These are phyloP conservation scores for Wallacemonas sp. DNA, from an alignment of 208 protist genomes.

Conservation along the genomic window DNA sequence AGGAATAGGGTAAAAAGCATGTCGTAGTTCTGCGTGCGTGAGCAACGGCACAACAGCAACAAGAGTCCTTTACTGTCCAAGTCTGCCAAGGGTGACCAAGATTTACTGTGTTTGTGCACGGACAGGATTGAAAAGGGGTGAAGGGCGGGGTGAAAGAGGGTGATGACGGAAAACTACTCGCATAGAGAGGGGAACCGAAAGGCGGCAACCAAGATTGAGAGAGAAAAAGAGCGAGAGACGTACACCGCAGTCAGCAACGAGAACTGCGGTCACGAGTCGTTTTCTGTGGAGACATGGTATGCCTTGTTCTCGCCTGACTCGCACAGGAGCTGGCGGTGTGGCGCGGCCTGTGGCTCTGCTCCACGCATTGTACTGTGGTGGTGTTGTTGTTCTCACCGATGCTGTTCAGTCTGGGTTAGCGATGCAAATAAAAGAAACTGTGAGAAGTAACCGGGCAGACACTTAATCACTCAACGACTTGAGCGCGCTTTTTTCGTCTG, in stretches of 20 bases:
- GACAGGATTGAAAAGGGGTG: not conserved
- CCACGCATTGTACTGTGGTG: not conserved
- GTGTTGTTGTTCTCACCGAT: no score
- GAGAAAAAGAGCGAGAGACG: no score
- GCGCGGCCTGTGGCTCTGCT: no score
- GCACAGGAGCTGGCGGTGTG: no score
- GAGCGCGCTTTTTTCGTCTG: slow-evolving; percentile 51
- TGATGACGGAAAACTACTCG: not conserved
- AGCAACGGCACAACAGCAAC: no score
- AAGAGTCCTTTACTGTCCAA: not conserved
- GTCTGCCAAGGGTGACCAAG: not conserved
- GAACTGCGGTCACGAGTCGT: no score
- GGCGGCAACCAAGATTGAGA: no score
- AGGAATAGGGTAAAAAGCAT: slow-evolving; percentile 16
- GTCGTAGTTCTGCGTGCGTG: not conserved
- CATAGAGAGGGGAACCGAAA: no score
- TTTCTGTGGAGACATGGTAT: no score
- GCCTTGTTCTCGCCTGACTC: no score
- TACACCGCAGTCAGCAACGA: no score
- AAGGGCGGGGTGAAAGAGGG: slow-evolving; percentile 3
- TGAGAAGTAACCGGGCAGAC: not conserved
- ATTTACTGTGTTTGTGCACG: no score
- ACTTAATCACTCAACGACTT: slow-evolving; percentile 11
- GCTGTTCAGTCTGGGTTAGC: not conserved
- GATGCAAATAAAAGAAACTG: slow-evolving; percentile 14